These are phyloP conservation scores for Blepharisma japonicum DNA, from an alignment of 73 alveolate species.

Conservation along the genomic window DNA sequence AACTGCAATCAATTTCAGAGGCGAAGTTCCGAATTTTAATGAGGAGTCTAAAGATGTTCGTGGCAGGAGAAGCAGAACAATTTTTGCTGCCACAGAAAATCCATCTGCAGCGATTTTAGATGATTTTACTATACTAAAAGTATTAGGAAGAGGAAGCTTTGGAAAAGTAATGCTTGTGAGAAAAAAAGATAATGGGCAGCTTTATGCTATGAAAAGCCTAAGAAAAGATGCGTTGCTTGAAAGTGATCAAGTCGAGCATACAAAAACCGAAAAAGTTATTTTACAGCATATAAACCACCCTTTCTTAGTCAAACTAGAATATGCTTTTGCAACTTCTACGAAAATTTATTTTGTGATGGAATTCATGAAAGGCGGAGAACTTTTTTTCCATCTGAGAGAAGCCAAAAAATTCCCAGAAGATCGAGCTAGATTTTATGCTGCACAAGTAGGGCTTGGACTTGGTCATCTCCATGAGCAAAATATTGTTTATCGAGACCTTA, in stretches of 20 bases:
- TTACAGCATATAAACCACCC: slow-evolving; percentile 81
- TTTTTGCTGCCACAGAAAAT: slow-evolving; percentile 50
- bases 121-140: slow-evolving; percentile 60
- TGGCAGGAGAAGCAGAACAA: slow-evolving; percentile 33
- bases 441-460: slow-evolving; percentile 79
- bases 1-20: slow-evolving; percentile 18
- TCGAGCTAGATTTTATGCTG: slow-evolving; percentile 77
- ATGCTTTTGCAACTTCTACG: slow-evolving; percentile 82
- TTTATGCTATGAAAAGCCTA: slow-evolving; percentile 85
- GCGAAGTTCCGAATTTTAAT: not conserved
- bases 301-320: slow-evolving; percentile 74
- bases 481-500: slow-evolving; percentile 88
- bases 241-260: slow-evolving; percentile 78
- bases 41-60: slow-evolving; percentile 23
- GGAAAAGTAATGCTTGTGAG: slow-evolving; percentile 85
- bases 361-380: slow-evolving; percentile 93
- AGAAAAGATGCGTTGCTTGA: slow-evolving; percentile 83
- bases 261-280: slow-evolving; percentile 80
- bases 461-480: slow-evolving; percentile 82
- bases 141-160: slow-evolving; percentile 85
- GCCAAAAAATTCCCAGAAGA: slow-evolving; percentile 77
- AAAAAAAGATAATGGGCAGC: slow-evolving; percentile 54
- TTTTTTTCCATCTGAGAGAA: slow-evolving; percentile 78
- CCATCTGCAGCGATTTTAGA: slow-evolving; percentile 47
- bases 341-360: slow-evolving; percentile 87